Percentiles rank a stretch among this genome's conserved stretches.
These are phyloP conservation scores for Rheum nobile DNA, from an alignment of 148 eudicot genomes.

Conservation along the genomic window DNA sequence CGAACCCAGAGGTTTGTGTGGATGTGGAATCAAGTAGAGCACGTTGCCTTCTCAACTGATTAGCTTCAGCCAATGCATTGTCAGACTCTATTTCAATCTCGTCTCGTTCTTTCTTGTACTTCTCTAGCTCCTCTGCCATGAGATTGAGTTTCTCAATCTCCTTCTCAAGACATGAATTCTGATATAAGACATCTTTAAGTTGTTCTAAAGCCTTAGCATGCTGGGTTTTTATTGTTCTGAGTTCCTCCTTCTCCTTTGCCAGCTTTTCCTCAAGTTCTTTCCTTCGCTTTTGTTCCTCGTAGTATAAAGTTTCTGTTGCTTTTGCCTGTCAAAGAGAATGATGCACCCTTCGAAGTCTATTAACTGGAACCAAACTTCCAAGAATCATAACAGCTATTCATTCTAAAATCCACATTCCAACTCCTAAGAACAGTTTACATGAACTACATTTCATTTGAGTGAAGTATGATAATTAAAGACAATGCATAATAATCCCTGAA, in stretches of 20 bases:
- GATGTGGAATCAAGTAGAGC: constrained; percentile 28
- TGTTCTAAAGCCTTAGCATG: constrained; percentile 36
- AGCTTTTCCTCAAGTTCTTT: constrained; percentile 49
- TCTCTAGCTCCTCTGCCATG: constrained; percentile 36
- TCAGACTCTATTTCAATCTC: background rate
- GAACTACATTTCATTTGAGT: background rate
- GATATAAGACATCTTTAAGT: constrained; percentile 33
- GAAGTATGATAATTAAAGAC: background rate
- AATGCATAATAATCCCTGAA: background rate
- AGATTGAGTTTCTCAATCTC: constrained; percentile 36
- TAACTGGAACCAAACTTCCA: background rate
- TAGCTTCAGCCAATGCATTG: constrained; percentile 6
- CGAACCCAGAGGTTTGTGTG: constrained; percentile 29
- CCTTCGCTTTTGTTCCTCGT: constrained; percentile 41
- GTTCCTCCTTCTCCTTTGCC: constrained; percentile 38
- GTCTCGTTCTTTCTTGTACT: constrained; percentile 25
- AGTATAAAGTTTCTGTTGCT: constrained; percentile 34
- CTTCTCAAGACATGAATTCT: constrained; percentile 31
- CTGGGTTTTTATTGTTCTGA: constrained; percentile 28
- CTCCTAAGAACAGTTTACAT: background rate
- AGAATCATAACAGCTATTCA: background rate
- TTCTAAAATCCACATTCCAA: background rate
- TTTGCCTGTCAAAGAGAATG: constrained; percentile 31
- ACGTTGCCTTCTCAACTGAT: constrained; percentile 18
- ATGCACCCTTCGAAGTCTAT: background rate